Base-by-base conservation (phyloP, 164 flowering plant species). In the Warburgia ugandensis region DNA sequence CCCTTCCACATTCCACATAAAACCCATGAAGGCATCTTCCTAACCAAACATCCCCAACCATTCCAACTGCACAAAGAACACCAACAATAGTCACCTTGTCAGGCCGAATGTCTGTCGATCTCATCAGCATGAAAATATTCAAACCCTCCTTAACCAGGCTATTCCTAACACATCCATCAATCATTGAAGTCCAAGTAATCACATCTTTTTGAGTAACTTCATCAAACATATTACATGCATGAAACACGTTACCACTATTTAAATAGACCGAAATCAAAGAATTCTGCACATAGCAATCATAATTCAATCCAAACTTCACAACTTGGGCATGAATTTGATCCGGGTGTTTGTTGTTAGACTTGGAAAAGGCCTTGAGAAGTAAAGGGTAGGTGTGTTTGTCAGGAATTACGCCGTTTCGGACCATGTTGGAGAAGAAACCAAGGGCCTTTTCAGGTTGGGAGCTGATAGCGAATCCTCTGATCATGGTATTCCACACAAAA, bases 21-120 rank as follows among this genome's bases (percentile, higher is more conserved):
- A 62, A 58, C 25, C 71, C 73, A 56, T 71, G 76, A 27, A 71
- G 17, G 52, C 70, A 58, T 49, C 32, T 66, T 26, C 76, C 79
- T 43, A 71, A 51, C 60, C 67, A 57, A 43, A 59, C 29, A 45
- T 61, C 54, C 2, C 71, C 63, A 31, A 55, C 14, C 58, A 30
- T 63, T 14, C 62, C 75, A 13, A 41, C 61, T 2, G 69, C 71
- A 55, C 45, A 30, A 31, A 74, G 64, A 54, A 62, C 76, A 35
- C 60, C 48, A 37, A 57, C 72, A 36, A 74, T 23, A 8, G 69
- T 66, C 33, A 66, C 56, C 26, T 39, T 65, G 48, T 74, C 76
- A 23, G 59, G 45, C 51, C 29, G 39, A 1, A 63, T 51, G 20
- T 54, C 62, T 16, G 4, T 12, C 3, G 6, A 41, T 48, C 68